These are phyloP conservation scores for Ceratonia siliqua DNA, from an alignment of 306 rosid genomes.

Conservation along the genomic window DNA sequence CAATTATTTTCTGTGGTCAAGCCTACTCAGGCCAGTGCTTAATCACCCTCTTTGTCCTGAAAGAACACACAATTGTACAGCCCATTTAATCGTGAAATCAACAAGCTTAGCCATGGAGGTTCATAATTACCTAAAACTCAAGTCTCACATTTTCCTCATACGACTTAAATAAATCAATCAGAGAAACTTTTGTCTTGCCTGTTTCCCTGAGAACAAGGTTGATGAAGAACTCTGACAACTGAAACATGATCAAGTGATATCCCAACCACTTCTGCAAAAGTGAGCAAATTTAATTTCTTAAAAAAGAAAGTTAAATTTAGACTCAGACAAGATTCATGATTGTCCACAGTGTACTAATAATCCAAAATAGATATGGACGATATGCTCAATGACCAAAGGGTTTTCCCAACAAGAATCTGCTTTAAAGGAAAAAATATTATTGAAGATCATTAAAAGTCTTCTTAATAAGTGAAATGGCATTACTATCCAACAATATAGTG, in stretches of 20 bases:
- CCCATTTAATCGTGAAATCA: slow-evolving; percentile 17
- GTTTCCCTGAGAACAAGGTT: slow-evolving; percentile 74
- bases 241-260: slow-evolving; percentile 72
- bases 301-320: slow-evolving; percentile 23
- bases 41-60: background rate
- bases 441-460: slow-evolving; percentile 8
- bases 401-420: slow-evolving; percentile 20
- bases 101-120: slow-evolving; percentile 27
- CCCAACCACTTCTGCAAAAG: slow-evolving; percentile 73
- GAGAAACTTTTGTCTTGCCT: slow-evolving; percentile 60
- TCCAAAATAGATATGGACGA: background rate
- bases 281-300: slow-evolving; percentile 14
- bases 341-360: background rate
- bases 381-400: slow-evolving; percentile 13
- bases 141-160: slow-evolving; percentile 26
- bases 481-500: slow-evolving; percentile 9
- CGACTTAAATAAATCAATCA: slow-evolving; percentile 36
- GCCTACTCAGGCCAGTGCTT: background rate
- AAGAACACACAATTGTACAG: slow-evolving; percentile 10
- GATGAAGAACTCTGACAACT: slow-evolving; percentile 79
- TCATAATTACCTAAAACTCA: slow-evolving; percentile 30
- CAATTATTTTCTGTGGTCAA: slow-evolving; percentile 3
- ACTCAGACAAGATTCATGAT: slow-evolving; percentile 11
- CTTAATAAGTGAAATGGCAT: background rate
- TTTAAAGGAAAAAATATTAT: slow-evolving; percentile 2